Conservation (phyloP, 2,329 filamentous ascomycete genomes). For the Fusarium hainanense region DNA sequence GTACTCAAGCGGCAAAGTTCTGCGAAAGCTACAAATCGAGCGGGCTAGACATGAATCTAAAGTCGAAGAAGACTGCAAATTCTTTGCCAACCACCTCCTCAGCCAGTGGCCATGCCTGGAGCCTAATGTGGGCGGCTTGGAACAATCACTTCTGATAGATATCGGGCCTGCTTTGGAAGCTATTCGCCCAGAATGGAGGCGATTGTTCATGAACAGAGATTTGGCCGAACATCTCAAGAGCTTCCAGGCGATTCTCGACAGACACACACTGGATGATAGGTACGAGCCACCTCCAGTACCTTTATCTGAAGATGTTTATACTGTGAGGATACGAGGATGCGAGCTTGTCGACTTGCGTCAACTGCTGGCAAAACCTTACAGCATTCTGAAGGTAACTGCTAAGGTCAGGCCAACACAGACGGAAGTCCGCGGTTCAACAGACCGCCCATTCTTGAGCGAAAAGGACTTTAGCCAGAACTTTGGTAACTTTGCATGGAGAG, state of each 20-base stretch:
- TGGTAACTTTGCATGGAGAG: constrained; percentile 4
- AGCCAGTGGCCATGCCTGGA: constrained; percentile 44
- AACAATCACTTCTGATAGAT: constrained; percentile 35
- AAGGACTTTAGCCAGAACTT: constrained; percentile 5
- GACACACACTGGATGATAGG: constrained; percentile 14
- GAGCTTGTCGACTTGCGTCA: constrained; percentile 34
- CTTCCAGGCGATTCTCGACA: constrained; percentile 38
- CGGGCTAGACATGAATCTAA: constrained; percentile 32
- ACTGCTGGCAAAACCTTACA: constrained; percentile 33
- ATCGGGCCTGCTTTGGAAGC: constrained; percentile 38
- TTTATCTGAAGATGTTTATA: constrained; percentile 32
- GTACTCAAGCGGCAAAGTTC: constrained; percentile 40
- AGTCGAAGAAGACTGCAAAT: constrained; percentile 42
- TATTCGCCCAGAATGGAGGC: constrained; percentile 44
- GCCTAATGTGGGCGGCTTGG: constrained; percentile 28
- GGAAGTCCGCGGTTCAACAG: not conserved
- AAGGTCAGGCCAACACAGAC: not conserved
- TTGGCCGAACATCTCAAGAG: constrained; percentile 31
- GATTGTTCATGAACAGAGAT: constrained; percentile 39
- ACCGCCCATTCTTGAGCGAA: constrained; percentile 22
- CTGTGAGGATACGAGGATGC: constrained; percentile 31
- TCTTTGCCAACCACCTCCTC: constrained; percentile 38
- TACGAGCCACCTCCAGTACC: constrained; percentile 23
- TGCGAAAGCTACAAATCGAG: constrained; percentile 35
- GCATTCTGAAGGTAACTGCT: not conserved